Conservation (phyloP, 139 green algal species). For the Chlamydomonas asymmetrica region DNA sequence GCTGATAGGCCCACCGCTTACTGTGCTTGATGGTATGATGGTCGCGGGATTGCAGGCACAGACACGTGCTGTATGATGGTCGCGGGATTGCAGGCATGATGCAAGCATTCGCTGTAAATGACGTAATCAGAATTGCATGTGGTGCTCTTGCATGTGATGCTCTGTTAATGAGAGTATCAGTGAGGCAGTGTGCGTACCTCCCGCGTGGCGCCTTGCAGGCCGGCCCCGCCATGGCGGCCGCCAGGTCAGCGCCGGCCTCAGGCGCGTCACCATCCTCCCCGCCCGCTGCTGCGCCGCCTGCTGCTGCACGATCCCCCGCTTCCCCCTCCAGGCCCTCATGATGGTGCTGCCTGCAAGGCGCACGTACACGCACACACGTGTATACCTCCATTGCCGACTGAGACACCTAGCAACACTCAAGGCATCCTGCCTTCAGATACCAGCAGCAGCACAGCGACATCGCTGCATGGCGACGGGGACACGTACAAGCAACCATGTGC, state of each 20-base stretch:
- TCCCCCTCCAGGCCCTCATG: not conserved
- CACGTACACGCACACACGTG: too few relatives aligned
- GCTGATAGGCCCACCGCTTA: not conserved
- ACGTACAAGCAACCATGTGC: not conserved
- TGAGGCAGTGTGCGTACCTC: not conserved
- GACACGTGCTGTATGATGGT: not conserved
- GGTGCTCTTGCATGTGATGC: not conserved
- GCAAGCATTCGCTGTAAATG: not conserved
- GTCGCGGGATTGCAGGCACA: too few relatives aligned
- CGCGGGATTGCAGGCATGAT: not conserved
- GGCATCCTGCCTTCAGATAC: not conserved
- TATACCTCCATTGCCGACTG: too few relatives aligned
- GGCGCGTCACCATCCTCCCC: not conserved
- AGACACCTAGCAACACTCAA: too few relatives aligned
- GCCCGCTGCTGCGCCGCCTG: not conserved
- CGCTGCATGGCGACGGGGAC: not conserved
- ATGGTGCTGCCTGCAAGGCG: not conserved
- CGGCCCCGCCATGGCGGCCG: constrained; percentile 2
- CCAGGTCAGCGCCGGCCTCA: not conserved
- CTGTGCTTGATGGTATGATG: not conserved
- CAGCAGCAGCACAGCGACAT: not conserved
- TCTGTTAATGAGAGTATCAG: not conserved
- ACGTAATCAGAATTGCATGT: not conserved
- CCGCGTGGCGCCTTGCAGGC: not conserved
- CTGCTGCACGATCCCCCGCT: not conserved